phyloP scores from a whole-genome alignment of 2,329 filamentous ascomycete species.

The Stemphylium lycopersici region DNA sequence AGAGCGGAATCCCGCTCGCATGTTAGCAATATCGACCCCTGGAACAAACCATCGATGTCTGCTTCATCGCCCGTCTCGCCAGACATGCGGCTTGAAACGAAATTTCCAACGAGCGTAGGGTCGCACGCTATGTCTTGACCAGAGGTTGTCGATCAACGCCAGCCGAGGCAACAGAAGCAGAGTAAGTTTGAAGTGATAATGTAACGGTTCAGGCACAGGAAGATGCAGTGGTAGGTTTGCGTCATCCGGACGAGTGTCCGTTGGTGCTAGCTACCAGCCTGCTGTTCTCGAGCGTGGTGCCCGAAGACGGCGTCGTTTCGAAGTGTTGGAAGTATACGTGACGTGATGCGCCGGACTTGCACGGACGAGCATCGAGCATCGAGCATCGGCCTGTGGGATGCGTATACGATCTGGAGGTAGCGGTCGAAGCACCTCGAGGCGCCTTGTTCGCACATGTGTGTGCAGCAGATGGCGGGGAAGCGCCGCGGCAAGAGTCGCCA shows the following conservation, averaged over 20 bases:
- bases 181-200: background rate
- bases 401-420: too few relatives aligned
- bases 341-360: background rate
- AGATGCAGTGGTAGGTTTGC: background rate
- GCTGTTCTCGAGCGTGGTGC: background rate
- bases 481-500: background rate
- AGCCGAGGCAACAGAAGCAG: background rate
- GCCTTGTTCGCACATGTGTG: background rate
- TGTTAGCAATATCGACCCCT: background rate
- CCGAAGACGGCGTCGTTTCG: slow-evolving; percentile 1
- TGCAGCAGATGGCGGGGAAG: slow-evolving; percentile 1
- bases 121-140: background rate
- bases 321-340: background rate
- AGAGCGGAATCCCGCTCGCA: slow-evolving; percentile 5
- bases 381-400: too few relatives aligned
- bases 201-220: background rate
- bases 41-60: background rate
- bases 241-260: background rate
- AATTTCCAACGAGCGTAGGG: background rate
- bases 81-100: background rate
- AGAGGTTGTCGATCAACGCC: background rate
- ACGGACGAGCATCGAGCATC: too few relatives aligned
- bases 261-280: background rate
- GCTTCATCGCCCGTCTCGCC: background rate
- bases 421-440: background rate